These are phyloP conservation scores for Stachybotrys chlorohalonatus DNA, from an alignment of 2,329 filamentous ascomycete genomes.

Conservation along the genomic window DNA sequence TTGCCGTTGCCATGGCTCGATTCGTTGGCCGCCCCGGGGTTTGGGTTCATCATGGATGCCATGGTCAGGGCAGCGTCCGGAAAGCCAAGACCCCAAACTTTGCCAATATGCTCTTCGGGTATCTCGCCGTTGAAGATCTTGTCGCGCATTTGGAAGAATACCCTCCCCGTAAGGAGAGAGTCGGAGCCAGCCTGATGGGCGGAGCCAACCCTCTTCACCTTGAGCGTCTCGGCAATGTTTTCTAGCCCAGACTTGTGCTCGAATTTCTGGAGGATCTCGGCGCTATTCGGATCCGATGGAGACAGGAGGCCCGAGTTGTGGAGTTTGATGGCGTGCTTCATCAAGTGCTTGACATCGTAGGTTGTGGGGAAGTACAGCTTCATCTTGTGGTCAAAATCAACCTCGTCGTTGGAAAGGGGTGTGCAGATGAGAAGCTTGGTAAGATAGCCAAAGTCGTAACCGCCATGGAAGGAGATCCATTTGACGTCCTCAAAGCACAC, in stretches of 20 bases:
- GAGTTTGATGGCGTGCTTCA: constrained; percentile 75
- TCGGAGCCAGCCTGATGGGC: constrained; percentile 93
- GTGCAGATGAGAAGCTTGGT: constrained; percentile 86
- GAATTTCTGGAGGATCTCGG: constrained; percentile 72
- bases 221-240: constrained; percentile 87
- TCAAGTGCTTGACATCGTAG: constrained; percentile 94
- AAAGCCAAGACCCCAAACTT: constrained; percentile 86
- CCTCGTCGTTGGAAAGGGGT: constrained; percentile 78
- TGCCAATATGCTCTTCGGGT: constrained; percentile 72
- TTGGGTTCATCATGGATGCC: constrained; percentile 24
- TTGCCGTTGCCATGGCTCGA: constrained; percentile 26
- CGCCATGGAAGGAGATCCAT: constrained; percentile 97
- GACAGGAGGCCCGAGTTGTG: constrained; percentile 55
- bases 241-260: constrained; percentile 88
- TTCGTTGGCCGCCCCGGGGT: constrained; percentile 19
- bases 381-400: constrained; percentile 80
- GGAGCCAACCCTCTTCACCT: constrained; percentile 77
- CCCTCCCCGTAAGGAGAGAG: constrained; percentile 82
- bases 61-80: constrained; percentile 45
- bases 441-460: constrained; percentile 96
- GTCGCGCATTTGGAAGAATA: constrained; percentile 89
- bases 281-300: constrained; percentile 53
- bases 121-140: constrained; percentile 80
- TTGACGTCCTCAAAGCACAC: constrained; percentile 80
- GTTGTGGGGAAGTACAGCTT: constrained; percentile 88